Evolutionary conservation across 2,329 filamentous ascomycete genomes (phyloP).

Genomic region (Epichloe typhina): DNA sequence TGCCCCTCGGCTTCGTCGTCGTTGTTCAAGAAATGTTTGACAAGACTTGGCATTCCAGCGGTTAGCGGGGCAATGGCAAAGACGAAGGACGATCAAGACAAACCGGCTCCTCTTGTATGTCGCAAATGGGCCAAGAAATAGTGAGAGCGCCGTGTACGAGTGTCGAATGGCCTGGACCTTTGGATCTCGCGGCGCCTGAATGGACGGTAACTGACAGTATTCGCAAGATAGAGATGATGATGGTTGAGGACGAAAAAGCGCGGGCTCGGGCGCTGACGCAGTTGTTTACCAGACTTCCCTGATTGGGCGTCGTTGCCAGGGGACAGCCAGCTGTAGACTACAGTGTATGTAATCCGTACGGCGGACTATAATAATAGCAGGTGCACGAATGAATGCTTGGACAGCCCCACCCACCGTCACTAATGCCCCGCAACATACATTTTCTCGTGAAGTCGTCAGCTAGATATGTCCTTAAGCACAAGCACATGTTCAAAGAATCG

Average conservation of each 20-base stretch:
- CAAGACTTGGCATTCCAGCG: slow-evolving; percentile 22
- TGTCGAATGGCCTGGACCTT: neutral
- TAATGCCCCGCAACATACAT: no score
- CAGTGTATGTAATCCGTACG: no score
- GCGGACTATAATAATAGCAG: neutral
- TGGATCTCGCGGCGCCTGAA: neutral
- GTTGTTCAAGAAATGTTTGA: slow-evolving; percentile 7
- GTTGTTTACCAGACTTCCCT: slow-evolving; percentile 7
- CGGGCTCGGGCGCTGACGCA: slow-evolving; percentile 2
- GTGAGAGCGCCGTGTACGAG: neutral
- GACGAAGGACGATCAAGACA: neutral
- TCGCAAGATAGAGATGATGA: slow-evolving; percentile 1
- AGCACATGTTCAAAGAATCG: neutral
- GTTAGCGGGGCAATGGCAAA: slow-evolving; percentile 27
- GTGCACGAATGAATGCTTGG: neutral
- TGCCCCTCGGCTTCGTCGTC: slow-evolving; percentile 2
- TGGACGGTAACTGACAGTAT: neutral
- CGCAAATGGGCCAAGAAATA: neutral
- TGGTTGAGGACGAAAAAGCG: neutral
- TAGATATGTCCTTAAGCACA: no score
- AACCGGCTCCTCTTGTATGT: neutral
- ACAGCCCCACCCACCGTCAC: neutral
- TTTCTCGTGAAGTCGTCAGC: no score
- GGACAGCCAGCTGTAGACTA: neutral
- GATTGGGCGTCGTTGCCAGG: slow-evolving; percentile 7